These are phyloP conservation scores for Xylaria sp. DNA, from an alignment of 2,329 filamentous ascomycete species.

Conservation along the genomic window DNA sequence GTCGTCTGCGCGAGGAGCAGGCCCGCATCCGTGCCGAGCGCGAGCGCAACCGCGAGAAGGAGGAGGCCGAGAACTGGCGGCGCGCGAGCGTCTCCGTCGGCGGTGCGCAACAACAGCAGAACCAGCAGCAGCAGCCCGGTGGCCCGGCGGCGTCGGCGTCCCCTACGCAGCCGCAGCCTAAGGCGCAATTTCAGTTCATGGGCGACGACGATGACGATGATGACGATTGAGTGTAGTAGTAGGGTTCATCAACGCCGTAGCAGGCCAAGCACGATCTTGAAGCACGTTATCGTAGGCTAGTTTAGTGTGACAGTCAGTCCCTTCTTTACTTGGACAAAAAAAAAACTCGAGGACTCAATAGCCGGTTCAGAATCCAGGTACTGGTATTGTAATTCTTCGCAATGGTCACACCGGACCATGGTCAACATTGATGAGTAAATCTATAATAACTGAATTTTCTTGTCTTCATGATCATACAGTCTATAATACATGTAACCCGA, in stretches of 20 bases:
- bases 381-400: not conserved
- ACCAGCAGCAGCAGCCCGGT: constrained; percentile 5
- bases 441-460: constrained; percentile 15
- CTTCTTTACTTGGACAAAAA: not conserved
- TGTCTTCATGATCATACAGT: constrained; percentile 35
- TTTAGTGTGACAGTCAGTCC: not conserved
- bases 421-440: not conserved
- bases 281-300: too few relatives aligned
- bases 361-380: not conserved
- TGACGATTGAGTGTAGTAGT: constrained; percentile 31
- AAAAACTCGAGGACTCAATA: not conserved
- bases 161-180: constrained; percentile 44
- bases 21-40: constrained; percentile 41
- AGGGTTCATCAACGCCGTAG: not conserved
- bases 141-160: not conserved
- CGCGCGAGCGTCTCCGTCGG: constrained; percentile 34
- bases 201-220: constrained; percentile 64
- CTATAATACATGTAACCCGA: constrained; percentile 39
- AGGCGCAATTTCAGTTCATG: constrained; percentile 67
- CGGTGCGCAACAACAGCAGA: not conserved
- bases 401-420: not conserved
- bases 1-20: constrained; percentile 56
- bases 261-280: not conserved
- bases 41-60: constrained; percentile 56
- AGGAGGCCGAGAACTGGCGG: constrained; percentile 48